Evolutionary conservation across 305 asterid genomes (phyloP).

Genomic region (Salvia sclarea): DNA sequence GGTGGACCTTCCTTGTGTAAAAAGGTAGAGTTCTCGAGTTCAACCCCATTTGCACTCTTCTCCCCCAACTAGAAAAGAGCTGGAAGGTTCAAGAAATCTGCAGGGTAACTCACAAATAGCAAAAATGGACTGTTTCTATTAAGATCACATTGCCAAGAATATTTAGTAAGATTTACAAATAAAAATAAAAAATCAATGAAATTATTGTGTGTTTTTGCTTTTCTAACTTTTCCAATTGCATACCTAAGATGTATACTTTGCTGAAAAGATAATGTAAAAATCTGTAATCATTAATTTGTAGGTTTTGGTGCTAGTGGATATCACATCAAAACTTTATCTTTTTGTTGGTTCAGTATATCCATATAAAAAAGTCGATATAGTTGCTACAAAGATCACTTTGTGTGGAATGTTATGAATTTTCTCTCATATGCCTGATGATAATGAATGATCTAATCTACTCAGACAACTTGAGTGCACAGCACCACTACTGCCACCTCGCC

Average conservation of each 20-base stretch:
- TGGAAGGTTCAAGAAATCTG: too few species aligned
- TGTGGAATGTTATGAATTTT: neutral
- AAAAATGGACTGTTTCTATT: neutral
- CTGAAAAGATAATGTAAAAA: neutral
- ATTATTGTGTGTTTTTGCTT: neutral
- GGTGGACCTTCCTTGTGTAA: too few species aligned
- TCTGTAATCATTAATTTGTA: neutral
- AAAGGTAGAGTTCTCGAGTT: too few species aligned
- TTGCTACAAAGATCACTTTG: neutral
- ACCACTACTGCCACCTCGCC: neutral
- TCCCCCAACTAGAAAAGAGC: too few species aligned
- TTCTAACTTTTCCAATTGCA: neutral
- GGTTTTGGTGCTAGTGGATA: conserved; percentile 1
- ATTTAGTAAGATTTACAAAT: neutral
- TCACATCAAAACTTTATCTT: neutral
- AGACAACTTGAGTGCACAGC: conserved; percentile 1
- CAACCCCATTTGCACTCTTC: too few species aligned
- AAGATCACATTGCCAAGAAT: neutral
- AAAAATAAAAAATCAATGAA: neutral
- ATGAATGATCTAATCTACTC: neutral
- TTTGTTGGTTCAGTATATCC: neutral
- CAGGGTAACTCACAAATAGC: too few species aligned
- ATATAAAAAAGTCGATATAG: neutral
- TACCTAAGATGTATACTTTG: neutral
- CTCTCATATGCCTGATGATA: neutral